These are phyloP conservation scores for Cutaneotrichosporon cyanovorans DNA, from an alignment of 1,284 basidiomycete species.

Conservation along the genomic window DNA sequence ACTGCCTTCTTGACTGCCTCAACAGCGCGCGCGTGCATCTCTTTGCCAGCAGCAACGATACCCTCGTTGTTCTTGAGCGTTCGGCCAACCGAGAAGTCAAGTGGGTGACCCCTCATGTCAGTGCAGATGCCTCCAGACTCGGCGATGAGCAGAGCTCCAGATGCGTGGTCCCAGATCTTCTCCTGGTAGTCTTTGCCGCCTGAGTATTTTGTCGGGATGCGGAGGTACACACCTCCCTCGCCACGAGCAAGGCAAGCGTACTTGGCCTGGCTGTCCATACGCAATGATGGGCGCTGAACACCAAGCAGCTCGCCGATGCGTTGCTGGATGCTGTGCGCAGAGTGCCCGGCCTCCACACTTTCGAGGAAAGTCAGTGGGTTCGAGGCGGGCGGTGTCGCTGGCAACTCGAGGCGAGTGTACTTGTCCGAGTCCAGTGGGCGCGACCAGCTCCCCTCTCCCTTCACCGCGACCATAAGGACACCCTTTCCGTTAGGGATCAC, in stretches of 20 bases:
- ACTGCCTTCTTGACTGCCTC: conserved; percentile 65
- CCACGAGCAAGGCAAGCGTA: conserved; percentile 82
- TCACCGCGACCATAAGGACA: conserved; percentile 73
- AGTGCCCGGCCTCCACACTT: conserved; percentile 87
- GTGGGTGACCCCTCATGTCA: conserved; percentile 67
- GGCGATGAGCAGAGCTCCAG: conserved; percentile 73
- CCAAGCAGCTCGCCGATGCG: conserved; percentile 64
- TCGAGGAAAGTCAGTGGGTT: conserved; percentile 62
- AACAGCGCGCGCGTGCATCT: conserved; percentile 61
- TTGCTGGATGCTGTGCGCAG: conserved; percentile 74
- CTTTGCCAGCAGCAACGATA: conserved; percentile 67
- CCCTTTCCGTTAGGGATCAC: conserved; percentile 53
- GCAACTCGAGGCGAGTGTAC: conserved; percentile 34
- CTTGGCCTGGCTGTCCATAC: conserved; percentile 98
- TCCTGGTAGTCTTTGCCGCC: conserved; percentile 67
- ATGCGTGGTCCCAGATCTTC: conserved; percentile 96
- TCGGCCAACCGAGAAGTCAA: conserved; percentile 81
- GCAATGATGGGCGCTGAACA: conserved; percentile 56
- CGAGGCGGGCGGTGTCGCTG: conserved; percentile 30
- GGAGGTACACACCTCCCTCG: conserved; percentile 80
- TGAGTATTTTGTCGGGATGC: conserved; percentile 66
- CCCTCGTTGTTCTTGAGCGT: conserved; percentile 82
- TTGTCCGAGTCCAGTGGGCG: conserved; percentile 29
- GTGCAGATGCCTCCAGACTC: conserved; percentile 84
- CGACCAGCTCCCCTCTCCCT: conserved; percentile 70